Evolutionary conservation across 306 rosid species (phyloP).

Genomic region (Vicia villosa): DNA sequence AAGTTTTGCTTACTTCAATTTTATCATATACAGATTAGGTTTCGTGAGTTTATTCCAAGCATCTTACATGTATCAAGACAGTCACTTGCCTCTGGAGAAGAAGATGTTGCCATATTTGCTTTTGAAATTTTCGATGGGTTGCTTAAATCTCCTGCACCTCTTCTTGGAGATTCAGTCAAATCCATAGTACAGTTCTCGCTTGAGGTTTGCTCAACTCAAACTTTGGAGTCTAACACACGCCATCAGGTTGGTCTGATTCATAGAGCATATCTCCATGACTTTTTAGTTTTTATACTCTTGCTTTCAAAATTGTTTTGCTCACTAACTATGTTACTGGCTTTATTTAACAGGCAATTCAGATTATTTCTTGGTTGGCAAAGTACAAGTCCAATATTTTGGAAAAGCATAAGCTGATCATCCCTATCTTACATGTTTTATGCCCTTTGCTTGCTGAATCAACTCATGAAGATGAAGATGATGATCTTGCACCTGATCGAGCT

Average conservation of each 20-base stretch:
- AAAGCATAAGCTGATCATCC: constrained; percentile 83
- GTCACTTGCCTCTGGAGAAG: constrained; percentile 96
- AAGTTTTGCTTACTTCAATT: constrained; percentile 8
- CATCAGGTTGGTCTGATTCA: constrained; percentile 79
- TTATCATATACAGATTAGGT: constrained; percentile 63
- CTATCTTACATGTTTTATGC: constrained; percentile 89
- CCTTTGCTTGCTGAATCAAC: constrained; percentile 93
- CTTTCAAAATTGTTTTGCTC: constrained; percentile 33
- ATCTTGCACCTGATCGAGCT: constrained; percentile 97
- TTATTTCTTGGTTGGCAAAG: constrained; percentile 95
- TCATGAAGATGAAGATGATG: constrained; percentile 79
- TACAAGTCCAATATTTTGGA: constrained; percentile 82
- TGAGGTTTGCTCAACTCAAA: constrained; percentile 96
- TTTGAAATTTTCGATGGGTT: constrained; percentile 97
- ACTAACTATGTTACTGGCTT: constrained; percentile 31
- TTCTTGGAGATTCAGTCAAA: constrained; percentile 95
- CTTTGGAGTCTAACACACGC: constrained; percentile 90
- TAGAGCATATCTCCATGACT: constrained; percentile 4
- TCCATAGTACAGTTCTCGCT: constrained; percentile 98
- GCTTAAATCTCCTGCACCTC: constrained; percentile 98
- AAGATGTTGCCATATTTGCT: constrained; percentile 92
- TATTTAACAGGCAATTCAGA: constrained; percentile 82
- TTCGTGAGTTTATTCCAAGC: constrained; percentile 97
- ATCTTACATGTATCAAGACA: constrained; percentile 91
- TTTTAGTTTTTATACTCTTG: constrained; percentile 16